Evolutionary conservation across 805 yeast species (phyloP).

Genomic region (Candida qinlingensis): DNA sequence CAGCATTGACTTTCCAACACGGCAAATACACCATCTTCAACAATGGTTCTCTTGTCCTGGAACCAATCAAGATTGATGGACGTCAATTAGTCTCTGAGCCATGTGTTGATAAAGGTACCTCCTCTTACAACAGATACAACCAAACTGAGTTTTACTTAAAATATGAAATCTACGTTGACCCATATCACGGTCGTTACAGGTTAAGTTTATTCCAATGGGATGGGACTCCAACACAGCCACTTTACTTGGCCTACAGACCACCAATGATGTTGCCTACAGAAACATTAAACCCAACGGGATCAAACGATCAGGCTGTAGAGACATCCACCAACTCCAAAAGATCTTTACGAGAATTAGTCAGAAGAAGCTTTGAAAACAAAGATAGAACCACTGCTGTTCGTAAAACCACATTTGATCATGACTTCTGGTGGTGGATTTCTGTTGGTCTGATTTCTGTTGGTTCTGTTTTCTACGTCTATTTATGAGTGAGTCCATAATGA

Average conservation of each 20-base stretch:
- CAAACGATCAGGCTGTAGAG: slow-evolving; percentile 21
- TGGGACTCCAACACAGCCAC: slow-evolving; percentile 78
- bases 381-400: slow-evolving; percentile 69
- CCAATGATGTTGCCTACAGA: slow-evolving; percentile 94
- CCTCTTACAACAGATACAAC: slow-evolving; percentile 65
- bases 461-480: slow-evolving; percentile 31
- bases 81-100: slow-evolving; percentile 88
- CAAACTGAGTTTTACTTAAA: slow-evolving; percentile 57
- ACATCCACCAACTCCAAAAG: slow-evolving; percentile 30
- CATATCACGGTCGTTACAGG: slow-evolving; percentile 78
- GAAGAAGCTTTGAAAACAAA: slow-evolving; percentile 75
- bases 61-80: slow-evolving; percentile 84
- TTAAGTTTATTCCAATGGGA: slow-evolving; percentile 71
- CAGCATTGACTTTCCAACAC: slow-evolving; percentile 81
- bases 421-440: slow-evolving; percentile 52
- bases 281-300: slow-evolving; percentile 80
- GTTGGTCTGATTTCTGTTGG: slow-evolving; percentile 38
- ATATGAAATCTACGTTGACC: slow-evolving; percentile 58
- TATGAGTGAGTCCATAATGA: background rate
- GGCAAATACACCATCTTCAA: slow-evolving; percentile 63
- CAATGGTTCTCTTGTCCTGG: slow-evolving; percentile 65
- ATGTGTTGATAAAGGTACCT: slow-evolving; percentile 57
- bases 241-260: slow-evolving; percentile 88
- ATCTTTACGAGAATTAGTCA: slow-evolving; percentile 41
- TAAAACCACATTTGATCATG: slow-evolving; percentile 33